These are phyloP conservation scores for Fusarium transvaalense DNA, from an alignment of 2,329 filamentous ascomycete genomes.

Conservation along the genomic window DNA sequence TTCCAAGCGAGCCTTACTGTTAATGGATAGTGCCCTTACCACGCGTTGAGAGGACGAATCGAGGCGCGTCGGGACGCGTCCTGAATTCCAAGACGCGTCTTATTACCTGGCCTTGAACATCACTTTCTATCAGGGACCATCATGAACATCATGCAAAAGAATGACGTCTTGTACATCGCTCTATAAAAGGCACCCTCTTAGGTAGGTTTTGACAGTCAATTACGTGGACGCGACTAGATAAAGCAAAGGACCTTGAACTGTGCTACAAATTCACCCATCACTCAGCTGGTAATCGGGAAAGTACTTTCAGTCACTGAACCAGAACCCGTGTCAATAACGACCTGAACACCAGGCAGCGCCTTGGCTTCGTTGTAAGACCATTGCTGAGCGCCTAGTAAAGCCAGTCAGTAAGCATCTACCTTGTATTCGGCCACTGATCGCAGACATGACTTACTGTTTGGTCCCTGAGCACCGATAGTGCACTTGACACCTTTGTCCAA, in stretches of 20 bases:
- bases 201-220: not conserved
- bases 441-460: not conserved
- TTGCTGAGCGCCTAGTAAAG: not conserved
- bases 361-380: constrained; percentile 13
- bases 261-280: too few relatives aligned
- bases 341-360: constrained; percentile 4
- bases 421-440: not conserved
- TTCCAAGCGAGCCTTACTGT: too few relatives aligned
- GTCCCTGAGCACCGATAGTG: constrained; percentile 8
- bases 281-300: not conserved
- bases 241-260: not conserved
- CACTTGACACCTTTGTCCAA: constrained; percentile 3
- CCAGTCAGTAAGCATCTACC: not conserved
- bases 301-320: not conserved
- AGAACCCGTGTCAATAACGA: constrained; percentile 4
- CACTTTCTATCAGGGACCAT: too few relatives aligned
- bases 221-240: not conserved
- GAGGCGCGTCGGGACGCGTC: too few relatives aligned
- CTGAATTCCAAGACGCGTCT: too few relatives aligned
- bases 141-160: too few relatives aligned
- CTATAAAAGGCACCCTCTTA: not conserved
- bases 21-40: too few relatives aligned
- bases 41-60: too few relatives aligned
- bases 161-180: not conserved
- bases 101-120: too few relatives aligned